Conservation (phyloP, 2,329 filamentous ascomycete genomes). For the Biscogniauxia marginata region DNA sequence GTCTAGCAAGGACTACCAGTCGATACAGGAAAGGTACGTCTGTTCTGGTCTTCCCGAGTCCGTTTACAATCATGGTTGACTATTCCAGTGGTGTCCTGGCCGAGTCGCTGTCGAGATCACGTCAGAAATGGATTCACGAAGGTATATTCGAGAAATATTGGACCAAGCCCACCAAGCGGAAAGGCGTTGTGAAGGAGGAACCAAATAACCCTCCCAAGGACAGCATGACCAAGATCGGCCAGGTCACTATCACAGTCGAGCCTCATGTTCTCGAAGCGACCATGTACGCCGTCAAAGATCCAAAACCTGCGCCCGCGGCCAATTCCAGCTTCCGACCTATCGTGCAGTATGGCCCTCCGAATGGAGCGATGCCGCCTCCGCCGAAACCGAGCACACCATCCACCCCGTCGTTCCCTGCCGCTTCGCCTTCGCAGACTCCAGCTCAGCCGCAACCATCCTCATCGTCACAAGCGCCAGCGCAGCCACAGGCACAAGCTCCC, state of each 20-base stretch:
- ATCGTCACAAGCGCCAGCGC: constrained; percentile 15
- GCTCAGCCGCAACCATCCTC: constrained; percentile 10
- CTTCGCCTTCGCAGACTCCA: constrained; percentile 17
- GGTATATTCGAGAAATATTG: constrained; percentile 77
- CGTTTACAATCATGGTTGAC: constrained; percentile 15
- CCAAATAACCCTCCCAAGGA: constrained; percentile 68
- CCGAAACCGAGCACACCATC: constrained; percentile 36
- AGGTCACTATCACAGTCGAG: constrained; percentile 72
- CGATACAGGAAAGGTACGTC: constrained; percentile 66
- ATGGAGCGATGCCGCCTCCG: constrained; percentile 59
- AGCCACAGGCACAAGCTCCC: constrained; percentile 9
- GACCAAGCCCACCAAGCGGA: constrained; percentile 70
- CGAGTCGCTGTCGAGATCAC: constrained; percentile 71
- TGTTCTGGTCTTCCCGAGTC: neutral
- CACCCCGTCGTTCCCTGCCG: constrained; percentile 21
- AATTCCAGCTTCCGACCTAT: constrained; percentile 49
- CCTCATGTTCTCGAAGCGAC: constrained; percentile 77
- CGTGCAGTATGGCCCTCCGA: constrained; percentile 65
- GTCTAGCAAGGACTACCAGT: constrained; percentile 66
- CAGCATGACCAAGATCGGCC: constrained; percentile 70
- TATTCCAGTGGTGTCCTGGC: constrained; percentile 65
- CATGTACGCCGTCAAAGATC: constrained; percentile 69
- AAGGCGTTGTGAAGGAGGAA: constrained; percentile 62
- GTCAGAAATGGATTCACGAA: constrained; percentile 69
- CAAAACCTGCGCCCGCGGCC: constrained; percentile 46